phyloP scores from a whole-genome alignment of 345 rosid species.

The Murraya paniculata region DNA sequence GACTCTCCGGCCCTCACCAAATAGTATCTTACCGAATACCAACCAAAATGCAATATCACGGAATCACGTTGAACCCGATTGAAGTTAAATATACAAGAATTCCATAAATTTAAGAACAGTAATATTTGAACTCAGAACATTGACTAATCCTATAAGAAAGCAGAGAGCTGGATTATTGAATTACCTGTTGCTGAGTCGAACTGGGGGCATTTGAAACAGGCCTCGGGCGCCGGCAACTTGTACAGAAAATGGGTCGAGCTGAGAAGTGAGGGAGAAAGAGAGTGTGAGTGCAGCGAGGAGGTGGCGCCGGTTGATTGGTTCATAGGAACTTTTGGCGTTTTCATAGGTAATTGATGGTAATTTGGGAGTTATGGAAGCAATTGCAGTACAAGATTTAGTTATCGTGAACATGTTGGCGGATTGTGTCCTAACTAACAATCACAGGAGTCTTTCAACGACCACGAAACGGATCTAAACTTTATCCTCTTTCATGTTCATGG shows the following conservation, averaged over 20 bases:
- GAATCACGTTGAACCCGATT: neutral
- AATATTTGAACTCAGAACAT: neutral
- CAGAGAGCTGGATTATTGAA: neutral
- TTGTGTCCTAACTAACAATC: neutral
- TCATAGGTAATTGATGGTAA: conserved; percentile 12
- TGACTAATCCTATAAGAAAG: neutral
- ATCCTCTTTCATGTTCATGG: neutral
- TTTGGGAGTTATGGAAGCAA: neutral
- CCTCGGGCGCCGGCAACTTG: conserved; percentile 48
- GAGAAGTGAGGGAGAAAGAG: conserved; percentile 25
- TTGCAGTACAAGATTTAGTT: neutral
- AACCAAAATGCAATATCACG: neutral
- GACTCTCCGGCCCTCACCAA: conserved; percentile 96
- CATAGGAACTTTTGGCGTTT: conserved; percentile 4
- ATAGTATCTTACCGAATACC: conserved; percentile 52
- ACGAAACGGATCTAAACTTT: neutral
- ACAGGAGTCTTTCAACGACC: neutral
- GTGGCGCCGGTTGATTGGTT: conserved; percentile 40
- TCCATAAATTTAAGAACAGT: neutral
- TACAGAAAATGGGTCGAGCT: neutral
- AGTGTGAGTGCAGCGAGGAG: conserved; percentile 38
- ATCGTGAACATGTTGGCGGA: conserved; percentile 8
- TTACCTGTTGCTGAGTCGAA: conserved; percentile 57
- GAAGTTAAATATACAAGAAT: neutral
- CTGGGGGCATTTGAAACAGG: conserved; percentile 71